phyloP scores from a whole-genome alignment of 2,329 filamentous ascomycete genomes.

The Scytalidium sp. region DNA sequence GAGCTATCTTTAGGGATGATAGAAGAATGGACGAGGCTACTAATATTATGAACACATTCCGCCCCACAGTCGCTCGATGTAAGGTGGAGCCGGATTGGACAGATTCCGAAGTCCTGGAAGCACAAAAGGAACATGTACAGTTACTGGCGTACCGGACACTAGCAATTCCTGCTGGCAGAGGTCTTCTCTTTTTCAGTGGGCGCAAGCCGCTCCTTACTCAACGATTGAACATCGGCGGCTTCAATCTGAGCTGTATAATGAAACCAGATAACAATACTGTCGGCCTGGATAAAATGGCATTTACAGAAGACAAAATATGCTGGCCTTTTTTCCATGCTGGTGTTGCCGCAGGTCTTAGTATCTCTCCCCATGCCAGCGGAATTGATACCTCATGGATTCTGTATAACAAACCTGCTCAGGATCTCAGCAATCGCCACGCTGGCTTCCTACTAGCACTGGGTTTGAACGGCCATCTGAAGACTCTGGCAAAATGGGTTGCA shows the following conservation, averaged over 20 bases:
- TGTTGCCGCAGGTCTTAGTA: slow-evolving; percentile 86
- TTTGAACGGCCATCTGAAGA: slow-evolving; percentile 91
- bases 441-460: slow-evolving; percentile 89
- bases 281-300: slow-evolving; percentile 82
- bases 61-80: slow-evolving; percentile 75
- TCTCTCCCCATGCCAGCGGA: slow-evolving; percentile 83
- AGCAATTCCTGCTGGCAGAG: slow-evolving; percentile 83
- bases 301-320: slow-evolving; percentile 93
- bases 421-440: slow-evolving; percentile 93
- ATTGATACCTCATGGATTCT: slow-evolving; percentile 99
- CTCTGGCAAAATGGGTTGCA: slow-evolving; percentile 94
- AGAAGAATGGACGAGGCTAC: slow-evolving; percentile 84
- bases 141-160: slow-evolving; percentile 83
- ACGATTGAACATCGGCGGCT: slow-evolving; percentile 84
- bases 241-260: slow-evolving; percentile 88
- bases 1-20: slow-evolving; percentile 87
- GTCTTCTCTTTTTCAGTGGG: slow-evolving; percentile 82
- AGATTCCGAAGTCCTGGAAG: slow-evolving; percentile 84
- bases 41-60: slow-evolving; percentile 79
- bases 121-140: slow-evolving; percentile 86
- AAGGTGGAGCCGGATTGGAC: slow-evolving; percentile 72
- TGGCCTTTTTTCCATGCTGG: slow-evolving; percentile 99
- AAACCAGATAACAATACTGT: slow-evolving; percentile 90
- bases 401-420: slow-evolving; percentile 86
- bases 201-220: slow-evolving; percentile 88